Evolutionary conservation across 2,329 filamentous ascomycete genomes (phyloP).

Genomic region (Elsinoe batatas): DNA sequence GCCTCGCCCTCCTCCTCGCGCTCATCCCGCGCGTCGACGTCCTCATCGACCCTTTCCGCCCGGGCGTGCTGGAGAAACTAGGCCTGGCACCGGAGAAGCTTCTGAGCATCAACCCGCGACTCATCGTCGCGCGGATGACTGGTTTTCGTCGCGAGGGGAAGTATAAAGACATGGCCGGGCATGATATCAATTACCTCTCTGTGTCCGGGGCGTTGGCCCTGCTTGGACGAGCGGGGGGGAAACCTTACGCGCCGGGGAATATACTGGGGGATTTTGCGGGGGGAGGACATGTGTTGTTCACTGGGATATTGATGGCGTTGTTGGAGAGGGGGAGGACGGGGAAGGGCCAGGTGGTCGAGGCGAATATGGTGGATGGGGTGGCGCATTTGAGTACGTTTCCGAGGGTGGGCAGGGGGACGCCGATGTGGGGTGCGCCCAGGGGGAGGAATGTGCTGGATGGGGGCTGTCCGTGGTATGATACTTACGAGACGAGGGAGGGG

Average conservation of each 20-base stretch:
- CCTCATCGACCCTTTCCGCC: constrained; percentile 87
- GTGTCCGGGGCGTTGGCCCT: constrained; percentile 70
- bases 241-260: constrained; percentile 72
- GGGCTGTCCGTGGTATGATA: constrained; percentile 80
- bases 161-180: constrained; percentile 80
- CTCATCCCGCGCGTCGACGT: constrained; percentile 60
- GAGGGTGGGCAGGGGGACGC: constrained; percentile 54
- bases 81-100: constrained; percentile 64
- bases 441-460: constrained; percentile 75
- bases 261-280: constrained; percentile 86
- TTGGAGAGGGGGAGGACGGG: constrained; percentile 55
- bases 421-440: constrained; percentile 52
- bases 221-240: constrained; percentile 59
- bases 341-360: constrained; percentile 78
- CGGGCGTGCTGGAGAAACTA: constrained; percentile 77
- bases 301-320: constrained; percentile 74
- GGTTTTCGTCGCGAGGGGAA: constrained; percentile 81
- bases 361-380: constrained; percentile 91
- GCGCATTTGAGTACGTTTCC: constrained; percentile 72
- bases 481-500: constrained; percentile 74
- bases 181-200: constrained; percentile 94
- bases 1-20: constrained; percentile 55
- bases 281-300: constrained; percentile 70
- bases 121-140: constrained; percentile 79
- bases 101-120: constrained; percentile 55